Evolutionary conservation across 2,329 filamentous ascomycete species (phyloP), one percentile per base, ranked within the genome.

Genomic region (Trichoderma sp.): DNA sequence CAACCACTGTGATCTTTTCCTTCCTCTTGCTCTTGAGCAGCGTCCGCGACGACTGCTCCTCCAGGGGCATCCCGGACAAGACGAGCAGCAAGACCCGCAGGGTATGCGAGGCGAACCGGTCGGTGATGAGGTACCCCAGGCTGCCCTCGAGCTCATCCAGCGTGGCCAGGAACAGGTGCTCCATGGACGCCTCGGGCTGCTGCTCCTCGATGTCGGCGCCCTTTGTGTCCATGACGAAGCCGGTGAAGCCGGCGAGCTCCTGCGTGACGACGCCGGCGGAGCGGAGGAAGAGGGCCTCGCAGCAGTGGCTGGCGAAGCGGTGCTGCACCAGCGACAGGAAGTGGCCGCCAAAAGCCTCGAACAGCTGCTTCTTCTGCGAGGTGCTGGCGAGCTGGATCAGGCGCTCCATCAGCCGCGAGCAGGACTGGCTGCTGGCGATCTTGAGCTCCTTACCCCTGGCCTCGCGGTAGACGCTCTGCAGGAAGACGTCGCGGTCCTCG

Each of bases 291-390:
- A 99, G 83, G 28, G 92, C 92, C 79, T 99, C 95, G 75, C 93
- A 97, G 78, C 94, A 98, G 80, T 99, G 95, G 67, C 93, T 96
- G 5, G 95, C 95, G 73, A 99, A 99, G 19, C 95, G 90, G 78
- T 99, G 95, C 75, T 96, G 93, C 59, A 97, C 88, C 30, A 99
- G 85, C 71, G 93, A 90, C 66, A 94, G 81, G 77, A 98, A 96
- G 77, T 98, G 91, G 41, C 90, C 89, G 21, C 83, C 88, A 76
- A 98, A 97, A 51, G 90, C 92, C 69, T 87, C 85, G 75, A 98
- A 98, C 21, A 99, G 79, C 55, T 84, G 84, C 82, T 96, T 97
- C 77, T 97, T 89, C 78, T 98, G 95, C 19, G 81, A 80, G 39
- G 89, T 83, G 41, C 86, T 90, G 30, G 92, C 94, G 68, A 96